Conservation (phyloP, 2,329 filamentous ascomycete species). For the Colletotrichum sp. region DNA sequence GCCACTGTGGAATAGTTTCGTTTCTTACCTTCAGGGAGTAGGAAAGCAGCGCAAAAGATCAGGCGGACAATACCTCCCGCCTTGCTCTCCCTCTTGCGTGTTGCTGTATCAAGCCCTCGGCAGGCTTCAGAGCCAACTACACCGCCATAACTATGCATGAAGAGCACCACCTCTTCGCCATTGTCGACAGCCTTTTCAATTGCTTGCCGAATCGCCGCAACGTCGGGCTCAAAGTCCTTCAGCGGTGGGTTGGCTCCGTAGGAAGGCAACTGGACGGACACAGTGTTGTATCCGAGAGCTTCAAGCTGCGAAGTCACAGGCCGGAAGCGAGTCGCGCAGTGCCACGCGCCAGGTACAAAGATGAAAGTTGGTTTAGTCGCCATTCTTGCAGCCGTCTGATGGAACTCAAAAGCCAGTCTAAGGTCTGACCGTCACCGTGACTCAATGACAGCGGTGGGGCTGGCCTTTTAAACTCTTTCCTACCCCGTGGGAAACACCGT, state of each 20-base stretch:
- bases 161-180: conserved; percentile 40
- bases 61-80: conserved; percentile 36
- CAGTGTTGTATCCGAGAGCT: not conserved
- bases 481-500: not conserved
- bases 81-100: conserved; percentile 29
- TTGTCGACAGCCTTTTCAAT: conserved; percentile 36
- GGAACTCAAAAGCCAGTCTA: not conserved
- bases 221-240: conserved; percentile 25
- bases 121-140: conserved; percentile 35
- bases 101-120: conserved; percentile 31
- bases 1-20: rapidly evolving
- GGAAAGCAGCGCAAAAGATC: conserved; percentile 21
- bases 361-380: conserved; percentile 35
- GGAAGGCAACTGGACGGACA: not conserved
- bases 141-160: conserved; percentile 45
- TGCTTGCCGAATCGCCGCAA: conserved; percentile 29
- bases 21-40: not conserved
- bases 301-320: not conserved
- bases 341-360: conserved; percentile 55
- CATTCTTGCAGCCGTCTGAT: not conserved
- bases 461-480: not conserved
- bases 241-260: not conserved
- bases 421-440: not conserved
- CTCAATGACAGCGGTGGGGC: not conserved
- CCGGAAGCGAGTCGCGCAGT: conserved; percentile 26